A percentile compares a stretch with the other conserved stretches of the same genome.
phyloP scores from a whole-genome alignment of 2,329 filamentous ascomycete species.

The Colletotrichum trifolii region DNA sequence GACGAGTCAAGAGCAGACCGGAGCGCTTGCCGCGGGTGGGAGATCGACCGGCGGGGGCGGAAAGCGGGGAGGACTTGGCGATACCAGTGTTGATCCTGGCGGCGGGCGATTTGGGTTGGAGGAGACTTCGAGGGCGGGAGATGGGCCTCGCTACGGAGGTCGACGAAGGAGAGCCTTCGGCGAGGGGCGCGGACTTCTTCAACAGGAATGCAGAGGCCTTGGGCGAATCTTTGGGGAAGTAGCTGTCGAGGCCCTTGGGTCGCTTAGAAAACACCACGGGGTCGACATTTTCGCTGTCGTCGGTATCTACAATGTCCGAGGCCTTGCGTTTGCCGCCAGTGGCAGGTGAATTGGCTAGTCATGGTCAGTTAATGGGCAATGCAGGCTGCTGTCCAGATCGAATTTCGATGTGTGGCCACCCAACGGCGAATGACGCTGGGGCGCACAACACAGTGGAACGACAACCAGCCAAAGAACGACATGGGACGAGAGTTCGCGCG shows the following conservation, averaged over 20 bases:
- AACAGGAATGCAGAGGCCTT: conserved; percentile 62
- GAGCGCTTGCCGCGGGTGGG: conserved; percentile 77
- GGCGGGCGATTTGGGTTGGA: conserved; percentile 65
- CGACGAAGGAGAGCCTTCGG: conserved; percentile 26
- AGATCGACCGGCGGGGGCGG: conserved; percentile 83
- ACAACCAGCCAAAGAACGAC: neutral
- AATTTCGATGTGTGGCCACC: neutral
- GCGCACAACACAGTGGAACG: conserved; percentile 5
- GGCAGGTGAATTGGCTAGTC: conserved; percentile 53
- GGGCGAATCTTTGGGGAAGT: conserved; percentile 56
- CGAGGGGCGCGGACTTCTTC: conserved; percentile 52
- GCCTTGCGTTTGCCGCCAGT: conserved; percentile 68
- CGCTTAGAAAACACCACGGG: conserved; percentile 68
- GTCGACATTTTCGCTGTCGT: conserved; percentile 72
- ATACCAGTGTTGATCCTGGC: conserved; percentile 56
- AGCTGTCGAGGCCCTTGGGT: conserved; percentile 60
- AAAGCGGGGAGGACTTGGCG: conserved; percentile 64
- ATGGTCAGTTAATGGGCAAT: conserved; percentile 1
- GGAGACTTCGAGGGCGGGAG: conserved; percentile 55
- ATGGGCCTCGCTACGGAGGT: conserved; percentile 36
- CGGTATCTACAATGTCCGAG: conserved; percentile 57
- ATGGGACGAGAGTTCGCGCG: conserved; percentile 1
- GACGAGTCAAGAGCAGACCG: conserved; percentile 75
- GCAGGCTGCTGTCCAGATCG: neutral
- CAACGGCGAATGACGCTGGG: conserved; percentile 5